phyloP scores from a whole-genome alignment of 768 basidiomycete genomes.

The Tulasnella sp. region DNA sequence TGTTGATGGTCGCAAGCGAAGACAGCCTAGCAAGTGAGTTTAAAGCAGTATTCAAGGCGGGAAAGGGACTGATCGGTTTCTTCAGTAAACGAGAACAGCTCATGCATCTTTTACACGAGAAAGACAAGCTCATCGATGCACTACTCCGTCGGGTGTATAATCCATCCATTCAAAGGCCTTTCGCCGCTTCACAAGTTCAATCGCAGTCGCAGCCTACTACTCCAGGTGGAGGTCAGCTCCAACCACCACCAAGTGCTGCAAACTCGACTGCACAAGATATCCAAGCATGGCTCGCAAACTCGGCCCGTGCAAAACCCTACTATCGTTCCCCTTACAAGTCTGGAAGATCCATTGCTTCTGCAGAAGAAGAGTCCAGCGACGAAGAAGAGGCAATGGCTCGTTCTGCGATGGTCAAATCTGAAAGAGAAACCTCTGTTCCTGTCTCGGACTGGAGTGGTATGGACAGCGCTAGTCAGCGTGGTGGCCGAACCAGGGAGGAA shows the following conservation, averaged over 20 bases:
- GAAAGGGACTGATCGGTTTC: neutral
- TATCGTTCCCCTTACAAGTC: too few relatives aligned
- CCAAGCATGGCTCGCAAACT: conserved; percentile 5
- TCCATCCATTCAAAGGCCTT: conserved; percentile 8
- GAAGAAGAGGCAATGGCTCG: conserved; percentile 10
- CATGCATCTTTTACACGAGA: conserved; percentile 73
- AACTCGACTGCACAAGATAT: conserved; percentile 5
- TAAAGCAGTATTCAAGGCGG: neutral
- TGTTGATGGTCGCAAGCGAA: conserved; percentile 70
- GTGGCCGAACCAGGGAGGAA: neutral
- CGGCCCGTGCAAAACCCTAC: neutral
- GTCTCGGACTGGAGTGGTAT: neutral
- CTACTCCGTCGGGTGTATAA: conserved; percentile 60
- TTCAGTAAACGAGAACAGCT: conserved; percentile 73
- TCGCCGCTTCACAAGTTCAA: neutral
- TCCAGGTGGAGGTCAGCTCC: neutral
- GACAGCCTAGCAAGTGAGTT: conserved; percentile 71
- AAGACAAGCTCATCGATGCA: conserved; percentile 74
- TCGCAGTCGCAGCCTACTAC: neutral
- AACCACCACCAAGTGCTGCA: conserved; percentile 1
- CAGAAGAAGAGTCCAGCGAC: neutral
- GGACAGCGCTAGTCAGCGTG: conserved; percentile 1
- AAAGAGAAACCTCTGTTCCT: neutral
- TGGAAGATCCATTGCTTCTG: neutral
- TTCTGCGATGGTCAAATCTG: neutral